Evolutionary conservation across 192 early-diverging fungal species (phyloP).

Genomic region (Obelidium mucronatum): DNA sequence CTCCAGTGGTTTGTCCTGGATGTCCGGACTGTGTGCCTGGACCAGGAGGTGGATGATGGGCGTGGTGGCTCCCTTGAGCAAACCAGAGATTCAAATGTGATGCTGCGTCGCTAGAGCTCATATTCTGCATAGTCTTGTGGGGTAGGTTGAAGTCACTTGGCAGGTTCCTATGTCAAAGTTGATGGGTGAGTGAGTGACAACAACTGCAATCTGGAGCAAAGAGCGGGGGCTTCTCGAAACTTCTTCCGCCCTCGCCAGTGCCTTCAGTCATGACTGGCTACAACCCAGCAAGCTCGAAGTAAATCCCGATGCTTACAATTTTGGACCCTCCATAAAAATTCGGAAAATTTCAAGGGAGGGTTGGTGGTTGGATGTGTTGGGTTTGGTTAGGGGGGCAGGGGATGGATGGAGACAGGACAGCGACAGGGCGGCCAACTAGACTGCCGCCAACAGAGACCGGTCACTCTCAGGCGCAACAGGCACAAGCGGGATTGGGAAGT

Average conservation of each 20-base stretch:
- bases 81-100: conserved; percentile 34
- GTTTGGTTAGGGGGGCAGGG: no score
- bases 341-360: background rate
- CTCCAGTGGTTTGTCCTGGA: background rate
- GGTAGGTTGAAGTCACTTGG: no score
- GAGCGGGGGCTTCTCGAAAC: no score
- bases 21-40: background rate
- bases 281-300: background rate
- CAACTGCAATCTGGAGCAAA: no score
- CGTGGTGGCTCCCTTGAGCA: conserved; percentile 31
- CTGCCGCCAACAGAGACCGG: no score
- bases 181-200: no score
- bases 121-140: conserved; percentile 27
- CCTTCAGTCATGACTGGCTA: background rate
- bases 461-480: no score
- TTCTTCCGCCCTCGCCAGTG: background rate
- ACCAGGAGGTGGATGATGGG: background rate
- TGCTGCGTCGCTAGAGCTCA: conserved; percentile 25
- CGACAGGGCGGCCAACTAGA: no score
- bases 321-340: background rate
- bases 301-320: background rate
- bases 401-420: no score
- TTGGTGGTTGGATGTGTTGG: no score
- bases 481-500: no score
- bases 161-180: no score